These are phyloP conservation scores for Spatholobus suberectus DNA, from an alignment of 306 rosid genomes.

Conservation along the genomic window DNA sequence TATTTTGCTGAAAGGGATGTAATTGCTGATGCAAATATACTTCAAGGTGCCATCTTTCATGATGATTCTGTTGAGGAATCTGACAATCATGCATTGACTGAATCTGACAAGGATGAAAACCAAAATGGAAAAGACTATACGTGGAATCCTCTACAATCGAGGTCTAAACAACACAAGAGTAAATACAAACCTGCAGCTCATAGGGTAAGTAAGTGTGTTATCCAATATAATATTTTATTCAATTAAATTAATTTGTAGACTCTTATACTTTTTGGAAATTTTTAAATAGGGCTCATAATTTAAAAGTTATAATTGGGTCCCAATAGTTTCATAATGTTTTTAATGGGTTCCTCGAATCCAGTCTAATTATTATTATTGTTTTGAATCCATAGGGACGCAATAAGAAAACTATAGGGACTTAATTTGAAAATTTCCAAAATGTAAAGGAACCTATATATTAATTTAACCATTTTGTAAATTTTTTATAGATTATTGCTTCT, in stretches of 20 bases:
- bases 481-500: conserved; percentile 16
- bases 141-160: conserved; percentile 79
- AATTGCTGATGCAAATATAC: conserved; percentile 92
- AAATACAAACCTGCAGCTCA: conserved; percentile 90
- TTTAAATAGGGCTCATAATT: not conserved
- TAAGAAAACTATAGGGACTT: not conserved
- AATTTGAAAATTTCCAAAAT: not conserved
- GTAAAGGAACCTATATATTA: not conserved
- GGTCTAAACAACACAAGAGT: conserved; percentile 64
- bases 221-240: not conserved
- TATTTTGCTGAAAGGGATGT: conserved; percentile 74
- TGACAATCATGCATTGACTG: conserved; percentile 48
- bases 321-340: not conserved
- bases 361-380: not conserved
- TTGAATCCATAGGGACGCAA: not conserved
- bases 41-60: conserved; percentile 98
- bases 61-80: conserved; percentile 73
- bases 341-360: conserved; percentile 7
- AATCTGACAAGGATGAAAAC: conserved; percentile 54
- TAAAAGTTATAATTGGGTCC: not conserved
- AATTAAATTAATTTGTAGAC: conserved; percentile 12
- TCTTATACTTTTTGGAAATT: not conserved
- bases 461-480: not conserved
- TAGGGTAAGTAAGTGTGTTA: conserved; percentile 62
- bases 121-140: conserved; percentile 65